phyloP scores from a whole-genome alignment of 441 rosid genomes.

The Populus hybrid region DNA sequence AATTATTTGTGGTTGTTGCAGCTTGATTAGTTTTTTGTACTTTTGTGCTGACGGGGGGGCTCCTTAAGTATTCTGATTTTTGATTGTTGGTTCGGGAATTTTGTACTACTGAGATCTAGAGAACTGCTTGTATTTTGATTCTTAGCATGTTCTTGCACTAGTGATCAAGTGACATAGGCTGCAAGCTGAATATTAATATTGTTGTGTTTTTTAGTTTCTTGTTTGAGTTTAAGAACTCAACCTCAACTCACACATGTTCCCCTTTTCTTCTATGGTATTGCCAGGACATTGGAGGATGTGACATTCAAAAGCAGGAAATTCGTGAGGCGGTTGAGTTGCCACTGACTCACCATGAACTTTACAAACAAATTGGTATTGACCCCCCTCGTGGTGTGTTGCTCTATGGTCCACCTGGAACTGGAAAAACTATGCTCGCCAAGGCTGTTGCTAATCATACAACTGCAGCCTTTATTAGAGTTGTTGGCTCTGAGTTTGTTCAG shows the following conservation, averaged over 20 bases:
- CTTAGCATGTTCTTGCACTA: neutral
- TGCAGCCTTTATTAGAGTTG: constrained; percentile 97
- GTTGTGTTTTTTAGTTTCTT: neutral
- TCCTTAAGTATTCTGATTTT: neutral
- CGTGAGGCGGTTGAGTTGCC: constrained; percentile 99
- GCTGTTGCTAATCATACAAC: constrained; percentile 99
- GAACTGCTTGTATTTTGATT: neutral
- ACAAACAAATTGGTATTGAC: constrained; percentile 97
- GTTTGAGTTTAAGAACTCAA: neutral
- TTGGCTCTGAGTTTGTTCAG: constrained; percentile 99
- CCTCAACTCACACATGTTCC: neutral
- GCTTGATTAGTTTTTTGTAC: neutral
- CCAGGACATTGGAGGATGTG: constrained; percentile 99
- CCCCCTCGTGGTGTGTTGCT: constrained; percentile 99
- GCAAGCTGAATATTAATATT: neutral
- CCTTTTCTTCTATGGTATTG: constrained; percentile 6
- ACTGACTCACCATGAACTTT: constrained; percentile 89
- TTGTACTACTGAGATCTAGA: neutral
- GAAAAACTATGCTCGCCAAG: constrained; percentile 98
- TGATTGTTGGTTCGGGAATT: neutral
- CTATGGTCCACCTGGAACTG: constrained; percentile 99
- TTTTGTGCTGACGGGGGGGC: neutral
- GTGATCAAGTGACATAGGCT: neutral
- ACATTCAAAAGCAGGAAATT: constrained; percentile 98
- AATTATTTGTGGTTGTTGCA: neutral